Percentiles rank a stretch among this genome's conserved stretches.
Evolutionary conservation across 495 filamentous ascomycete species (phyloP).

Genomic region (Daldinia bambusicola): DNA sequence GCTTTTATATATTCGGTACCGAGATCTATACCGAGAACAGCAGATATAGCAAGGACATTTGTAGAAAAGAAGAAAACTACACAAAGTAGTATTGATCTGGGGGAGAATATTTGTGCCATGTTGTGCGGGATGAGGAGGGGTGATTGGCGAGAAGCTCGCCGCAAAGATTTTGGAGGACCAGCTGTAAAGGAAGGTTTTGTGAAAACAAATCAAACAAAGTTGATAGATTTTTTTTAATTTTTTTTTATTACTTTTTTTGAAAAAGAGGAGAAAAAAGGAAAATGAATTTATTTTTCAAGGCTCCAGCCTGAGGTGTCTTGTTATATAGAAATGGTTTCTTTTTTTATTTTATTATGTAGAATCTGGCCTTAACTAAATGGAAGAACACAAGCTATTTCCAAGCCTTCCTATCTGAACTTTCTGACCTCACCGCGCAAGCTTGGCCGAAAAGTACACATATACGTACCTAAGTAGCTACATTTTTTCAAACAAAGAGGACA

Average conservation of each 20-base stretch:
- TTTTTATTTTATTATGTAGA: slow-evolving; percentile 27
- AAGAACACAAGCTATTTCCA: slow-evolving; percentile 25
- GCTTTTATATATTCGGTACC: slow-evolving; percentile 99
- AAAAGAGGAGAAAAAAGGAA: background rate
- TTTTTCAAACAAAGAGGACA: slow-evolving; percentile 44
- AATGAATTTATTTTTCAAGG: slow-evolving; percentile 19
- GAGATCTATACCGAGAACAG: slow-evolving; percentile 91
- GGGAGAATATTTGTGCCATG: slow-evolving; percentile 58
- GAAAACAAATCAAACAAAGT: slow-evolving; percentile 6
- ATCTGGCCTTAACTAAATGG: slow-evolving; percentile 48
- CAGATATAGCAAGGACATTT: slow-evolving; percentile 65
- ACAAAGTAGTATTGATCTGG: slow-evolving; percentile 56
- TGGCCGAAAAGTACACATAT: slow-evolving; percentile 11
- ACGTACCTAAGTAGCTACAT: slow-evolving; percentile 25
- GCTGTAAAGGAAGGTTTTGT: slow-evolving; percentile 19
- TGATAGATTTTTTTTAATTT: too few relatives aligned
- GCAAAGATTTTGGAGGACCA: slow-evolving; percentile 35
- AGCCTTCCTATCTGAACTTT: slow-evolving; percentile 28
- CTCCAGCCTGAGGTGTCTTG: slow-evolving; percentile 28
- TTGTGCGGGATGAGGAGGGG: slow-evolving; percentile 46
- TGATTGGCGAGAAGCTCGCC: slow-evolving; percentile 45
- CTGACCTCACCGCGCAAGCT: slow-evolving; percentile 32
- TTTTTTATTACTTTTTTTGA: too few relatives aligned
- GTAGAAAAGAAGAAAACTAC: slow-evolving; percentile 61
- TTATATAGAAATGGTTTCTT: slow-evolving; percentile 26